Evolutionary conservation across 768 basidiomycete species (phyloP).

Genomic region (Lactifluus pinguis): DNA sequence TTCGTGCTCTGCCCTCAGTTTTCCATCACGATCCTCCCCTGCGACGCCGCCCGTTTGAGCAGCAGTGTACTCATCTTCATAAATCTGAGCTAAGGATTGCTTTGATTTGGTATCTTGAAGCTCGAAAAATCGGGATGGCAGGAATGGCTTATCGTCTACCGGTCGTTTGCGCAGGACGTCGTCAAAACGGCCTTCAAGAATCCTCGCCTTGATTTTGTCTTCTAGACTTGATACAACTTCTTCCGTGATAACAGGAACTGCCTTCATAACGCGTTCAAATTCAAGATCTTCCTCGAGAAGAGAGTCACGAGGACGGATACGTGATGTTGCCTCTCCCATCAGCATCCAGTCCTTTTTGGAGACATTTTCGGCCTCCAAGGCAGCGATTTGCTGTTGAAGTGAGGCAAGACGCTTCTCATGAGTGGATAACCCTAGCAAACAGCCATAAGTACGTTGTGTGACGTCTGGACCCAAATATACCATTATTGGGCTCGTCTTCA

Average conservation of each 20-base stretch:
- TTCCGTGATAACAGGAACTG: conserved; percentile 84
- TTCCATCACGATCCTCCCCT: conserved; percentile 78
- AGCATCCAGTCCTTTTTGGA: conserved; percentile 88
- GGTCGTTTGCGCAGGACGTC: conserved; percentile 82
- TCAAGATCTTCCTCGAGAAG: conserved; percentile 91
- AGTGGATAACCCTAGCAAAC: conserved; percentile 51
- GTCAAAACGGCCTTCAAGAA: conserved; percentile 79
- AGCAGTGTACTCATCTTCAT: conserved; percentile 84
- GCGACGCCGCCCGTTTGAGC: conserved; percentile 45
- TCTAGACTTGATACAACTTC: conserved; percentile 75
- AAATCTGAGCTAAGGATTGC: conserved; percentile 90
- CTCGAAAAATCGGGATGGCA: conserved; percentile 85
- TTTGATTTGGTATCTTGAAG: conserved; percentile 81
- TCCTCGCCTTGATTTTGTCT: conserved; percentile 83
- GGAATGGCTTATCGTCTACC: conserved; percentile 76
- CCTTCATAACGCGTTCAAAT: conserved; percentile 83
- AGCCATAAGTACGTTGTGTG: not conserved
- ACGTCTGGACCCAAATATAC: conserved; percentile 1
- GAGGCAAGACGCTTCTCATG: conserved; percentile 72
- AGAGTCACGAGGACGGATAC: conserved; percentile 80
- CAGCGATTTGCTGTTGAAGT: conserved; percentile 67
- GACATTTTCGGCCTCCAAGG: conserved; percentile 81
- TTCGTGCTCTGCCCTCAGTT: conserved; percentile 79
- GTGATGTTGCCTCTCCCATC: conserved; percentile 81
- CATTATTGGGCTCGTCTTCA: conserved; percentile 40